Conservation (phyloP, 352 stramenopile genomes). For the Globisporangium alternatum region DNA sequence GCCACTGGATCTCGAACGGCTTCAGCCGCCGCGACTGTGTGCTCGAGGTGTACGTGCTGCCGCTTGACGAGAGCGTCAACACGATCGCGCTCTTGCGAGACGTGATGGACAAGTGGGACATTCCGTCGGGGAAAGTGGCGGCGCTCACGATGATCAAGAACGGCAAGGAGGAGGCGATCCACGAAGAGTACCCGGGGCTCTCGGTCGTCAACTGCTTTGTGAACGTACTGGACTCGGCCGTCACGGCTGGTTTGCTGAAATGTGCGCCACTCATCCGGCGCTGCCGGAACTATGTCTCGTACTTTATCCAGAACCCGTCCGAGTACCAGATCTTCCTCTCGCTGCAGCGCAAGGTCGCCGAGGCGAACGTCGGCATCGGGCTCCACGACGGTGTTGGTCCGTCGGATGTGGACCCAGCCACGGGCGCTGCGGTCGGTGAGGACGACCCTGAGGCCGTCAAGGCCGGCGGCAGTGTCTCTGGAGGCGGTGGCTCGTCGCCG, state of each 20-base stretch:
- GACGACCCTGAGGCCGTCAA: constrained; percentile 15
- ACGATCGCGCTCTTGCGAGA: constrained; percentile 74
- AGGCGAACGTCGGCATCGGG: constrained; percentile 32
- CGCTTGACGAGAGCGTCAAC: constrained; percentile 72
- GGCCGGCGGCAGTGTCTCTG: background rate
- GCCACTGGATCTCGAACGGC: constrained; percentile 74
- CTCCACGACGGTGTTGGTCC: constrained; percentile 21
- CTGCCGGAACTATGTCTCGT: constrained; percentile 78
- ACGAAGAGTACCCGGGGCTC: constrained; percentile 64
- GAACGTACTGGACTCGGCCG: constrained; percentile 50
- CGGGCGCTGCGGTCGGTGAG: background rate
- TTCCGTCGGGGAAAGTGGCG: constrained; percentile 61
- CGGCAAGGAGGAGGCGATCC: constrained; percentile 43
- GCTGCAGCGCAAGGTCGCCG: constrained; percentile 58
- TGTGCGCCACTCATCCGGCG: constrained; percentile 57
- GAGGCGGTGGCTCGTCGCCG: constrained; percentile 2
- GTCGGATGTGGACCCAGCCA: constrained; percentile 13
- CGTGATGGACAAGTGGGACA: constrained; percentile 85
- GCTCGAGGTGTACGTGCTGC: constrained; percentile 73
- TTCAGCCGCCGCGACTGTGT: constrained; percentile 76
- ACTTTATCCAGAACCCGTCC: constrained; percentile 81
- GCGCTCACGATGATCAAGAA: constrained; percentile 67
- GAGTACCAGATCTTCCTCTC: constrained; percentile 83
- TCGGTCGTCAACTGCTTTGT: constrained; percentile 72
- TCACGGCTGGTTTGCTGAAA: constrained; percentile 53